A percentile compares a stretch with the other conserved stretches of the same genome.
phyloP scores from a whole-genome alignment of 2,329 filamentous ascomycete species.

The Achaetomium macrosporum region DNA sequence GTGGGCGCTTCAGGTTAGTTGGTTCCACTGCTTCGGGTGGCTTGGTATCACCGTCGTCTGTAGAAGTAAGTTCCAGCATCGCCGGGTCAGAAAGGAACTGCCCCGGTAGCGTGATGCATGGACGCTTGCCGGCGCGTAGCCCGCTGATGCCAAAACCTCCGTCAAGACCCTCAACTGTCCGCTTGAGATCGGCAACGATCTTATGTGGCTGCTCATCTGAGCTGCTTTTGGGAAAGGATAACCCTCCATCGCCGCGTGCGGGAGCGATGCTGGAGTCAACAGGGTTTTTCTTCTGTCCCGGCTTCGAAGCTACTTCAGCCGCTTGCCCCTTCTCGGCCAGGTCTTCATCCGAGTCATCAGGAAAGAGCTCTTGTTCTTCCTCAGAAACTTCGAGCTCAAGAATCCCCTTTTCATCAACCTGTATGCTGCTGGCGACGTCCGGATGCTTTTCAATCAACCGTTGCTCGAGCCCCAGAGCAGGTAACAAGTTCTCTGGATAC shows the following conservation, averaged over 20 bases:
- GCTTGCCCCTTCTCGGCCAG: constrained; percentile 29
- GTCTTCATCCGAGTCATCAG: constrained; percentile 52
- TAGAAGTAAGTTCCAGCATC: constrained; percentile 33
- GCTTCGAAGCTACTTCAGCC: constrained; percentile 12
- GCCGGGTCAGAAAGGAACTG: constrained; percentile 38
- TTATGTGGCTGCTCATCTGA: neutral
- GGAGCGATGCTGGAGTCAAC: constrained; percentile 2
- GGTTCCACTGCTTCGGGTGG: neutral
- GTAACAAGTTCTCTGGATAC: constrained; percentile 60
- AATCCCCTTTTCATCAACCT: constrained; percentile 61
- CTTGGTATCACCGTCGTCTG: constrained; percentile 17
- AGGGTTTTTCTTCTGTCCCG: neutral
- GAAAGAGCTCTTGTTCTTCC: constrained; percentile 37
- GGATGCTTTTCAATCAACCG: constrained; percentile 27
- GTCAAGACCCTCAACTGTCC: constrained; percentile 22
- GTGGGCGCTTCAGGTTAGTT: constrained; percentile 4
- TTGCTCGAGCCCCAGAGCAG: constrained; percentile 39
- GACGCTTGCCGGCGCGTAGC: constrained; percentile 33
- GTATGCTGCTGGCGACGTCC: constrained; percentile 40
- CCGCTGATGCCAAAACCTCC: constrained; percentile 41
- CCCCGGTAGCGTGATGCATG: constrained; percentile 33
- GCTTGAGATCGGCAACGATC: neutral
- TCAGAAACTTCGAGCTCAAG: constrained; percentile 31
- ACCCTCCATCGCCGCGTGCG: neutral
- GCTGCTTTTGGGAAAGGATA: neutral